Evolutionary conservation across 2,329 filamentous ascomycete species (phyloP), one percentile per base, ranked within the genome.

Genomic region (Diaporthe citri): DNA sequence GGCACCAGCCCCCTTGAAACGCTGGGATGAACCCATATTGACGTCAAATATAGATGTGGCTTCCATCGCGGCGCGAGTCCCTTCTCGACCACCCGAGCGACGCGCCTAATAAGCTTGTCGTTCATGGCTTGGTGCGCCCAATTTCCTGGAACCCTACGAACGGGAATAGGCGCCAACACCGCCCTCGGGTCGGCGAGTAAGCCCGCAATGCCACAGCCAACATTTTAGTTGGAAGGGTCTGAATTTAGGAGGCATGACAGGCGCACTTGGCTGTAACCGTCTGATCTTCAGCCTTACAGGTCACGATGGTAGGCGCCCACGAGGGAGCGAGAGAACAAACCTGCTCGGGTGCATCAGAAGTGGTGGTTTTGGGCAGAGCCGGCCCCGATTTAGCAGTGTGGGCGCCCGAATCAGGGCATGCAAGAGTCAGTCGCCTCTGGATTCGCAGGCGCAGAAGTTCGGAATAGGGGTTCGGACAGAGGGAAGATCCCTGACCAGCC

Each of bases 401-500:
- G 64, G 46, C 1, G 48, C 48, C 48, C 34, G 51, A 36, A 69
- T 69, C 13, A 69, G 48, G 64, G 34, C 31, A 20, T 55, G 48
- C 48, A 55, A 69, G 64, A 69, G 64, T 69, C 64, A 69, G 64
- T 64, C 34, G 60, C 13, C 28, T 17, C 60, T 48, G 41, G 60
- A n/a, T 31, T 52, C n/a, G 34, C 31, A 55, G 46, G 48, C 64
- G 48, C 48, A 55, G 34, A 41, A 41, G 46, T 13, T 69, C 64
- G 34, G 48, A 69, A 62, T 74, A 74, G 66, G 73, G 64, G 73
- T 36, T 62, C 57, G 22, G 28, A 34, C 34, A 43, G 28, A 73
- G 59, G 71, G 71, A 73, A 64, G 25, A 74, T 74, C 73, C 73
- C 34, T 71, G 73, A 15, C 22, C 43, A 46, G 55, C 28, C 43